Evolutionary conservation across 148 eudicot species (phyloP), one percentile per base, ranked within the genome.

Genomic region (Chenopodium berlandieri): DNA sequence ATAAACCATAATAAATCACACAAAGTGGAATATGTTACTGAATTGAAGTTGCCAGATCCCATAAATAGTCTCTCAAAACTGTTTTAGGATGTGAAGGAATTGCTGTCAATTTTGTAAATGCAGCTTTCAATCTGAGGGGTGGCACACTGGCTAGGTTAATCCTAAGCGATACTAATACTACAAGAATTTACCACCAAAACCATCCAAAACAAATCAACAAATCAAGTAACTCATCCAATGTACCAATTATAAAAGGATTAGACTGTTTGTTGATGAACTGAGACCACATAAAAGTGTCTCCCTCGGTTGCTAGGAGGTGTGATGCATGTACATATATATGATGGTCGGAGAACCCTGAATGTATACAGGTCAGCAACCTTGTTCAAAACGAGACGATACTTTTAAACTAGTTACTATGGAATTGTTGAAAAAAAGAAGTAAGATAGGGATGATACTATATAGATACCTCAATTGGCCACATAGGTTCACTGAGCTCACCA

Each of bases 381-480:
- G 9, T 76, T 62, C 56, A 64, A 79, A 52, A 11, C 12, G 12
- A 79, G 37, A 54, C 52, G 56, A 54, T n/a, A 30, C 11, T 37
- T 23, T 12, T 0, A 25, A 44, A 8, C 82, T 50, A 77, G 69
- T 20, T 52, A 74, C 34, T 2, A 73, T 12, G 54, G n/a, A 73
- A 81, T 62, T 25, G 10, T 54, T 40, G 60, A 14, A 34, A 37
- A 54, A 71, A 20, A 25, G 60, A 54, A 25, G 82, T 56, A 40
- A 69, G 7, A 73, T 31, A 67, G 50, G 25, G 65, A 34, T 50
- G n/a, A 31, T 40, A 40, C 44, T 40, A 40, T 8, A 40, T 22
- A 67, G 69, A 27, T 58, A 95, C 99, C 99, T 95, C 99, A 70
- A 95, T 91, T 62, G 99, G 94, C 99, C 99, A 95, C 99, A 95